phyloP scores from a whole-genome alignment of 495 filamentous ascomycete species.

The Talaromyces adpressus region DNA sequence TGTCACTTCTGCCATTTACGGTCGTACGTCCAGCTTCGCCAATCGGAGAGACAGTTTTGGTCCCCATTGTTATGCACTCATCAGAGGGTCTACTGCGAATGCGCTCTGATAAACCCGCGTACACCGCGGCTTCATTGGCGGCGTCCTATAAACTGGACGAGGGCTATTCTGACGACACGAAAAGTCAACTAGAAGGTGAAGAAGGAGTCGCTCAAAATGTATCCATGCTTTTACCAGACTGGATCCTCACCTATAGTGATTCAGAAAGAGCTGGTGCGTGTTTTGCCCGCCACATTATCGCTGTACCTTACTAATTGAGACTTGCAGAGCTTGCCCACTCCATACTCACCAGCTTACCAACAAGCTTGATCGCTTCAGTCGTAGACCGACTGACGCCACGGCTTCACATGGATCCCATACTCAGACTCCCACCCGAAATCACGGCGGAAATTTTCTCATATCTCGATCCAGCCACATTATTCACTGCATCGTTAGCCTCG shows the following conservation, averaged over 20 bases:
- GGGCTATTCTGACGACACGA: constrained; percentile 59
- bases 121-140: constrained; percentile 27
- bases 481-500: constrained; percentile 71
- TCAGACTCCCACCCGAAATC: constrained; percentile 79
- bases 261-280: constrained; percentile 47
- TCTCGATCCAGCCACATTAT: constrained; percentile 66
- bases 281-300: not conserved
- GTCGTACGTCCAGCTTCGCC: not conserved
- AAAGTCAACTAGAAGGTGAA: constrained; percentile 46
- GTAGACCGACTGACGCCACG: constrained; percentile 69
- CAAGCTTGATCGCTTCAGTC: constrained; percentile 66
- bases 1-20: not conserved
- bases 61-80: not conserved
- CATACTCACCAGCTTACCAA: constrained; percentile 65
- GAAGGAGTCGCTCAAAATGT: constrained; percentile 24
- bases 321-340: constrained; percentile 41
- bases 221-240: constrained; percentile 42
- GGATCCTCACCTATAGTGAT: constrained; percentile 45
- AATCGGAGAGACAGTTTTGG: not conserved
- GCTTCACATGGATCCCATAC: constrained; percentile 86
- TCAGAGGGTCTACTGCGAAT: not conserved
- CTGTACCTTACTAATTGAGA: not conserved
- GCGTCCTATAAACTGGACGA: constrained; percentile 52
- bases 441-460: constrained; percentile 83
- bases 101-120: constrained; percentile 14